Conservation (phyloP, 2,329 filamentous ascomycete genomes). For the Alternaria infectoria region DNA sequence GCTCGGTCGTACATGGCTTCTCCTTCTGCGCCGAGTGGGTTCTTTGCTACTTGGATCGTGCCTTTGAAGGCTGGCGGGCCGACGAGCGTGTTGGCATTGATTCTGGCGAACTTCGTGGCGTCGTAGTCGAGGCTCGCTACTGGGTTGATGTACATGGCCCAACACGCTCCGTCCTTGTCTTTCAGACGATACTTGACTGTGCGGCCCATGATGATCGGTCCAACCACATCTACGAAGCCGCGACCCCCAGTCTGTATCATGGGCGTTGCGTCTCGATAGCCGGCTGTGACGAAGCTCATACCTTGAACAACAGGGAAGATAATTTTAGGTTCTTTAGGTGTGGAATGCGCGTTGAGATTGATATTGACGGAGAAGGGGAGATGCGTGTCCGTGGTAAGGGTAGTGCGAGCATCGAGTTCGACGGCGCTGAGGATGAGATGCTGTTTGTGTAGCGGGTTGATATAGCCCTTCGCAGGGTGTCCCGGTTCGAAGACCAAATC, state of each 20-base stretch:
- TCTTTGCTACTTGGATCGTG: slow-evolving; percentile 82
- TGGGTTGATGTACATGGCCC: slow-evolving; percentile 76
- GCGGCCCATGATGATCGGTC: slow-evolving; percentile 63
- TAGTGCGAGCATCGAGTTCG: slow-evolving; percentile 70
- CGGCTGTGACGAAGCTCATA: slow-evolving; percentile 82
- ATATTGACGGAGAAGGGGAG: slow-evolving; percentile 69
- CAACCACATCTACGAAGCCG: slow-evolving; percentile 72
- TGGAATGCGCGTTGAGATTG: slow-evolving; percentile 63
- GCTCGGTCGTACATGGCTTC: slow-evolving; percentile 77
- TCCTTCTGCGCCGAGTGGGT: slow-evolving; percentile 62
- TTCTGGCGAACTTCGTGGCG: slow-evolving; percentile 66
- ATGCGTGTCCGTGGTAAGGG: slow-evolving; percentile 60
- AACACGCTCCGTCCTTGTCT: slow-evolving; percentile 70
- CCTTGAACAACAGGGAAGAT: slow-evolving; percentile 87
- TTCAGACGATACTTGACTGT: slow-evolving; percentile 77
- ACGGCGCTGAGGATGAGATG: slow-evolving; percentile 79
- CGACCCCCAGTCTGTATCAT: slow-evolving; percentile 72
- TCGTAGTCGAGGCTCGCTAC: slow-evolving; percentile 62
- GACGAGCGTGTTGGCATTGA: slow-evolving; percentile 69
- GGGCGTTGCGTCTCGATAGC: slow-evolving; percentile 75
- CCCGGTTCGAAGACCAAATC: slow-evolving; percentile 70
- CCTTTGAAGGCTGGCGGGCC: slow-evolving; percentile 75
- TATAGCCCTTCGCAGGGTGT: slow-evolving; percentile 58
- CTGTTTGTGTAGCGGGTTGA: slow-evolving; percentile 78
- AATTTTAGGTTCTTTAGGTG: slow-evolving; percentile 64